Evolutionary conservation across 1,284 basidiomycete genomes (phyloP).

Genomic region (Moesziomyces parantarcticus): DNA sequence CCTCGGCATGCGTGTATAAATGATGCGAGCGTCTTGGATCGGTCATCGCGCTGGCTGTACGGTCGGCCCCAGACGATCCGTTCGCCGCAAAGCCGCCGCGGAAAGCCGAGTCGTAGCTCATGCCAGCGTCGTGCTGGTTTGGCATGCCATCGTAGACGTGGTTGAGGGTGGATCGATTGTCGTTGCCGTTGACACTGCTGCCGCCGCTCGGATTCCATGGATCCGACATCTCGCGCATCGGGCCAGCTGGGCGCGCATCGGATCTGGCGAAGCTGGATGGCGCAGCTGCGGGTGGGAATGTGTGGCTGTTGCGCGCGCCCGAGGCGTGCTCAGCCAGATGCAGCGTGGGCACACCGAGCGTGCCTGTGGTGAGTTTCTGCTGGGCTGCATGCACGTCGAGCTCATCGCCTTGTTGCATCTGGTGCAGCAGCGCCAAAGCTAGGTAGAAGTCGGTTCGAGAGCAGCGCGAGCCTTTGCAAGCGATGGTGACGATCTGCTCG

Average conservation of each 20-base stretch:
- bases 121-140: constrained; percentile 12
- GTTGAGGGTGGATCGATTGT: neutral
- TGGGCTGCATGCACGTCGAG: constrained; percentile 16
- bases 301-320: constrained; percentile 13
- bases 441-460: constrained; percentile 38
- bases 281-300: constrained; percentile 33
- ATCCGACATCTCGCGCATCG: constrained; percentile 47
- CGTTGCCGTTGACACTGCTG: constrained; percentile 11
- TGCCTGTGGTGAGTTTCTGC: constrained; percentile 11
- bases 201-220: constrained; percentile 34
- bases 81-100: constrained; percentile 34
- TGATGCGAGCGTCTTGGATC: constrained; percentile 8
- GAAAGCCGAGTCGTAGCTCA: constrained; percentile 28
- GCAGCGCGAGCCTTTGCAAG: constrained; percentile 37
- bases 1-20: constrained; percentile 19
- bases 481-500: constrained; percentile 32
- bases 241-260: constrained; percentile 20
- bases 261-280: constrained; percentile 4
- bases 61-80: constrained; percentile 8
- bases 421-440: constrained; percentile 27
- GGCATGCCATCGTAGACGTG: constrained; percentile 28
- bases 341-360: constrained; percentile 13
- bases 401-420: constrained; percentile 30
- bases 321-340: constrained; percentile 7
- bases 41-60: neutral